Conservation (phyloP, 225 moss, liverwort and hornwort species). For the Marchantia paleacea region DNA sequence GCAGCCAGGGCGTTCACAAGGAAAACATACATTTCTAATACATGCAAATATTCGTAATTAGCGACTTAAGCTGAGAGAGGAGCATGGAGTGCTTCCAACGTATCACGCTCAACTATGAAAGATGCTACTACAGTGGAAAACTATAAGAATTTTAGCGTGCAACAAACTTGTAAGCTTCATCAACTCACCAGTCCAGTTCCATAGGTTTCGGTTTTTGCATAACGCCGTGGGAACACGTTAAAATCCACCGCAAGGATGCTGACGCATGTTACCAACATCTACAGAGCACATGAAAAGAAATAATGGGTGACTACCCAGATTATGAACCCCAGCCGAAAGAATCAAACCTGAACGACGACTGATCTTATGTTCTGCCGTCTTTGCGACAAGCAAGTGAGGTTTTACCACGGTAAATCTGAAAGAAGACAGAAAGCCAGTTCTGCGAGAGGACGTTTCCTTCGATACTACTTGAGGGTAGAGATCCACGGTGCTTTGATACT, state of each 20-base stretch:
- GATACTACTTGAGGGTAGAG: constrained; percentile 21
- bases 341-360: neutral
- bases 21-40: neutral
- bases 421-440: constrained; percentile 61
- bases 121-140: neutral
- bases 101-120: neutral
- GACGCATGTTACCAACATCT: constrained; percentile 93
- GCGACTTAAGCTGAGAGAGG: neutral
- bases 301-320: neutral
- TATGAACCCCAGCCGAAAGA: neutral
- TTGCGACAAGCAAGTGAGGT: neutral
- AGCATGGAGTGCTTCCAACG: neutral
- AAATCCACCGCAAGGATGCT: constrained; percentile 91
- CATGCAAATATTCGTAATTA: neutral
- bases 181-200: constrained; percentile 77
- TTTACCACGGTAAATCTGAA: constrained; percentile 84
- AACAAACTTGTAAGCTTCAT: neutral
- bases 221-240: constrained; percentile 82
- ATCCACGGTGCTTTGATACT: constrained; percentile 25
- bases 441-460: constrained; percentile 23
- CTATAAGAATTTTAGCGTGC: neutral
- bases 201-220: constrained; percentile 89
- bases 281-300: constrained; percentile 19
- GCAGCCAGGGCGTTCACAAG: neutral
- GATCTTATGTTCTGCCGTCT: neutral